Base-by-base conservation (phyloP, 1,139 yeast species). In the Magnusiomyces tetraspermus region DNA sequence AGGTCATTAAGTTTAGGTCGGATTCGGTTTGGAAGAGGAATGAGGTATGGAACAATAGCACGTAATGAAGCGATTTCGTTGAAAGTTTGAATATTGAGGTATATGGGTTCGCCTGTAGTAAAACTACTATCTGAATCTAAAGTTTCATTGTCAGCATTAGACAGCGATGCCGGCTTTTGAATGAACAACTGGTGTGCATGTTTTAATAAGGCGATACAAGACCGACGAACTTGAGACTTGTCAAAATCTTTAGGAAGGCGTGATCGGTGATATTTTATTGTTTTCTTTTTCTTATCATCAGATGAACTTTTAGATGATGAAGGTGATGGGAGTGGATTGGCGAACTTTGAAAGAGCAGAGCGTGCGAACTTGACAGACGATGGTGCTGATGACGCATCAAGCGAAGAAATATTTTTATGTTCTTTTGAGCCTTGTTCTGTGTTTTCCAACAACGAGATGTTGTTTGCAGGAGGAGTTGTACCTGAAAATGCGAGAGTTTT, bases 1-100 rank as follows among this genome's bases (percentile, higher is more conserved):
- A 57, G 55, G 22, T 58, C 60, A 2, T 57, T 40, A 8, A 59
- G 52, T 36, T 52, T 55, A 37, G 58, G 56, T 21, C 58, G 56
- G 10, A 60, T 50, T 42, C 59, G 41, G 49, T 62, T 60, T 10
- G 64, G 63, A 8, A 63, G 51, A 3, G 60, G 58, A 21, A 63
- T 53, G 49, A 63, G 49, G 6, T 59, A 55, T 2, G 66, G 66
- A 3, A 53, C 55, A n/a, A 31, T 38, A 4, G 50, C 23, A 28
- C 48, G 43, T 13, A 38, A 45, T 3, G 30, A 33, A 2, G 50
- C 30, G 24, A 49, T 46, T 40, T 38, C 48, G n/a, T 49, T 48
- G 43, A 30, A 49, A 17, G 52, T 41, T 21, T 52, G 50, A 17
- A 52, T 52, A 17, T 45, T 43, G 4, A 52, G 23, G 22, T 49